Base-by-base conservation (phyloP, 495 filamentous ascomycete genomes). In the Aspergillus wentii region DNA sequence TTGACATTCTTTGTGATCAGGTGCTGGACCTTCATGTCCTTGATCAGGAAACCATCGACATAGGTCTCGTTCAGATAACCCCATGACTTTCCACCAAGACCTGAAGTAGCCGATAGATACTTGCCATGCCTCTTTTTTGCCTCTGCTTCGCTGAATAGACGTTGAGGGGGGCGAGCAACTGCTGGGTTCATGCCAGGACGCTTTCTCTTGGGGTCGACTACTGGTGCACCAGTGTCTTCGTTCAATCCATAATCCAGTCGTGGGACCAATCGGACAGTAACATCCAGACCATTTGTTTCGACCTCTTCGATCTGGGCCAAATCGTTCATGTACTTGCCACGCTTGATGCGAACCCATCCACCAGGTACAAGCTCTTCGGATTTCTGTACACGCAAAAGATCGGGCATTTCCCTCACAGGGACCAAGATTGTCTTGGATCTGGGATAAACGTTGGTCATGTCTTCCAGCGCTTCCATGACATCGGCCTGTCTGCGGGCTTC, bases 321-420 rank as follows among this genome's bases (percentile, higher is more conserved):
- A 72, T 99, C 94, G 16, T 83, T 85, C 29, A 78, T 73, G 63
- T 97, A 94, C 52, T 88, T 86, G 8, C 83, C 79, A 31, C 85
- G 80, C 61, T 80, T 84, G 43, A 96, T 78, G 34, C 94, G 86
- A 31, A 97, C 91, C 78, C 91, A 99, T 22, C 82, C 83, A 42
- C 90, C 91, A 20, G 86, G 86, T 38, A 87, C 74, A 19, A 99
- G 69, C n/a, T 82, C 81, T 34, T 88, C 84, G 1, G 80, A 88
- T 66, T 94, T 95, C 19, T 76, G 78, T 19, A 90, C 87, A 17
- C 87, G 78, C n/a, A 99, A 65, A 7, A 99, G 79, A 61, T 96
- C 92, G 0, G 94, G 90, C 83, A 95, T 94, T 61, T 99, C 94
- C 59, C 90, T 90, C 49, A 97, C 87, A n/a, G 90, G 87, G 29